Evolutionary conservation across 768 basidiomycete species (phyloP), one percentile per base, ranked within the genome.

Genomic region (Lactarius hatsudake): DNA sequence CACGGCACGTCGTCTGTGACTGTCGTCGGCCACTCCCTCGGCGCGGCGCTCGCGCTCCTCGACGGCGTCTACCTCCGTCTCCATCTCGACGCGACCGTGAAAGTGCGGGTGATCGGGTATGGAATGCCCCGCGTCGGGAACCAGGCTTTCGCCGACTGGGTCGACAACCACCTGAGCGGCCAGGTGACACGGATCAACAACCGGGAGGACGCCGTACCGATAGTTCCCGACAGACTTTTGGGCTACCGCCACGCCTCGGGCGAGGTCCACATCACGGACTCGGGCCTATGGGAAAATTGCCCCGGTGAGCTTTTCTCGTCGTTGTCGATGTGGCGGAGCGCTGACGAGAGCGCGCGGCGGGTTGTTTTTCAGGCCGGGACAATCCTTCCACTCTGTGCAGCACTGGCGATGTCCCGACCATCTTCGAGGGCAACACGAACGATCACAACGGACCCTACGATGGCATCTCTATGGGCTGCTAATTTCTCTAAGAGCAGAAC

Each of bases 121-220:
- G 63, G 55, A 3, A 20, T 64, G 54, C 63, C 63, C 2, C 63
- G 63, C 2, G 56, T 64, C 36, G 63, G 63, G 7, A 64, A 64
- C 28, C 38, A 56, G 28, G 56, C 3, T 1, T 58, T 56, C 20
- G 63, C 28, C 15, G 12, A 38, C 10, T 57, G n/a, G 34, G 17
- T 64, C 40, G 51, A 63, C 51, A 20, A 1, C 80, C 43, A 34
- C 58, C 62, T 82, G 77, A 78, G 81, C 66, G 86, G 87, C 15
- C 38, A 45, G 17, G 71, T 86, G 53, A 85, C 80, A 2, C 86
- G 82, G 64, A 80, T 88, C 73, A 87, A 83, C 73, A 87, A 88
- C 75, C 55, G 74, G 66, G 64, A 79, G 62, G 81, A 82, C 64
- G 73, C 75, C 0, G 69, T 82, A 20, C 81, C 81, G 1, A 80